Evolutionary conservation across 208 protist genomes (phyloP), one percentile per base, ranked within the genome.

Genomic region (Porcisia hertigi): DNA sequence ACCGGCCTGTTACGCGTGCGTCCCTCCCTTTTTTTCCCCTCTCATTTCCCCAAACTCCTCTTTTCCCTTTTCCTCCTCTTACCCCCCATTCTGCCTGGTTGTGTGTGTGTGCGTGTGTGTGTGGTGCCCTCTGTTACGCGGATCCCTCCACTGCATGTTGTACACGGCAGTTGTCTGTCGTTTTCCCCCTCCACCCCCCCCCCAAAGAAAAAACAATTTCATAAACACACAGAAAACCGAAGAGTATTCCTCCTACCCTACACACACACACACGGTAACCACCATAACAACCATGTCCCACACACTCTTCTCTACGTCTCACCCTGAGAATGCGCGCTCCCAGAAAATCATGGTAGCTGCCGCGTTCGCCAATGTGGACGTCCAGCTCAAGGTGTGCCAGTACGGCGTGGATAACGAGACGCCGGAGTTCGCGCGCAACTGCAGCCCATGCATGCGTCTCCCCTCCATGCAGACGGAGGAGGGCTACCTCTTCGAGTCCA

Each of bases 401-500:
- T 86, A 84, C 67, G 88, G 83, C 64, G 69, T 86, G 57, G 88
- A 96, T 41, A 94, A 96, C 80, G 85, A 90, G 78, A 91, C 83
- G 47, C 69, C 53, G 30, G 79, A 86, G 36, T 97, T 85, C 81
- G 65, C 72, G 69, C 76, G 73, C 64, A 93, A 94, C 81, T 92
- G 83, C 87, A 74, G 73, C 83, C 94, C 94, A 45, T 86, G 85
- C 75, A 75, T 77, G 63, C 90, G 92, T 80, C 80, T 84, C 78
- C 94, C 94, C 43, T 76, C 80, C 20, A 83, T 96, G 53, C 81
- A 96, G 87, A 96, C 92, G 47, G 71, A 88, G 47, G 91, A 96
- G 49, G 94, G 91, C 25, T 88, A 76, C 87, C 69, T 97, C 77
- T 97, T 97, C 76, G 94, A 96, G 83, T 89, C 88, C 39, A 92